Evolutionary conservation across 176 grass and related monocot genomes (phyloP).

Genomic region (Aegilops sharonensis): DNA sequence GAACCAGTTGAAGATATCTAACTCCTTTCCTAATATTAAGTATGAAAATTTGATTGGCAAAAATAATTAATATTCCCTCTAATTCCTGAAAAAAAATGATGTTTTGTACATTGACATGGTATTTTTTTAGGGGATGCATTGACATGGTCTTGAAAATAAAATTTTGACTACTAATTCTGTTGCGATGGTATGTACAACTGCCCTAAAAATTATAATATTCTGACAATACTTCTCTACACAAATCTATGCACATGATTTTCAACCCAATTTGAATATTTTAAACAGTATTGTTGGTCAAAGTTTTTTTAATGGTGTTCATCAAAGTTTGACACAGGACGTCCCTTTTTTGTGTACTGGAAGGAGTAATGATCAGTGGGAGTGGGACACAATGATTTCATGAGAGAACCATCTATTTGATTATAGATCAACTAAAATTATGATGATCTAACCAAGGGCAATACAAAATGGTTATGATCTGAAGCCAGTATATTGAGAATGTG

Average conservation of each 20-base stretch:
- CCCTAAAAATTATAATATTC: neutral
- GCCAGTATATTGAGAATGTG: neutral
- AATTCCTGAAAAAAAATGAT: neutral
- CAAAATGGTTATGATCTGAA: neutral
- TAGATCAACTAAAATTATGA: neutral
- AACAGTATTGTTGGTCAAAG: neutral
- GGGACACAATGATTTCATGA: neutral
- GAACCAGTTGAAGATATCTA: neutral
- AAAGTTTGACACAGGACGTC: neutral
- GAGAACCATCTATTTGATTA: neutral
- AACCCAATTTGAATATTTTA: neutral
- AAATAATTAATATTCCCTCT: neutral
- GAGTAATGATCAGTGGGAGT: neutral
- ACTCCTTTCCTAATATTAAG: neutral
- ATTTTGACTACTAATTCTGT: neutral
- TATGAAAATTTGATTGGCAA: neutral
- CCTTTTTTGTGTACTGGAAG: neutral
- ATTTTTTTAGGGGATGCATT: neutral
- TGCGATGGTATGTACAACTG: no score
- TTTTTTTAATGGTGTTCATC: neutral
- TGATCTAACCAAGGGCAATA: neutral
- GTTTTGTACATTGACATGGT: neutral
- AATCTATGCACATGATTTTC: neutral
- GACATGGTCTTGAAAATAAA: neutral
- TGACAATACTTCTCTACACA: neutral